Base-by-base conservation (phyloP, 441 rosid genomes). In the Manihot esculenta region DNA sequence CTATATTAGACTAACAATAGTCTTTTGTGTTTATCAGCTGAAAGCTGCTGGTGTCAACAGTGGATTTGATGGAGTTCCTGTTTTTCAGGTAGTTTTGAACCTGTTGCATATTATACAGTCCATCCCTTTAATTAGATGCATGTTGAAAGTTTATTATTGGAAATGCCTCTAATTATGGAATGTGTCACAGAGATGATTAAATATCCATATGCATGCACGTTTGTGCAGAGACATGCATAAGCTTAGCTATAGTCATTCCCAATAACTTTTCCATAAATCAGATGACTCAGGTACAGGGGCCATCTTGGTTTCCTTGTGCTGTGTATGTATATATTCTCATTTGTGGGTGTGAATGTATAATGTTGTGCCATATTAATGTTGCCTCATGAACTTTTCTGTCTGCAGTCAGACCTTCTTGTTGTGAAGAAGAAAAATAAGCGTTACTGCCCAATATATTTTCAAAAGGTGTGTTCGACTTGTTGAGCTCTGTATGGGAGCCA, bases 41-140 rank as follows among this genome's bases (percentile, higher is more conserved):
- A 89, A 91, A 82, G 72, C 87, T 60, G 67, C 86, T n/a, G 82
- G 69, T 79, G 63, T 69, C 53, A 87, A 76, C 74, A 78, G 66
- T 66, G 92, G 91, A 30, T 94, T 91, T 71, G 97, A 94, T 80
- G 97, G 97, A 81, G 98, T 94, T 79, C 98, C 98, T 4, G 88
- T 94, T 72, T 94, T 94, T 69, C 97, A 94, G 97, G 98, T 94
- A 80, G 3, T 74, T 64, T 55, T 18, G 10, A 57, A 9, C 45
- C 38, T 53, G 20, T 50, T 74, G 35, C 23, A 55, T 48, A 18
- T 5, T 24, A n/a, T n/a, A n/a, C 58, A 21, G 53, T 48, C 20
- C 66, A 54, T 68, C 17, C 17, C 3, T 24, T 8, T 2, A 35
- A 6, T 2, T 2, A 6, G 30, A 69, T 44, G 27, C 68, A 55